Conservation (phyloP, 495 filamentous ascomycete species). For the Chaetomium cochliodes region DNA sequence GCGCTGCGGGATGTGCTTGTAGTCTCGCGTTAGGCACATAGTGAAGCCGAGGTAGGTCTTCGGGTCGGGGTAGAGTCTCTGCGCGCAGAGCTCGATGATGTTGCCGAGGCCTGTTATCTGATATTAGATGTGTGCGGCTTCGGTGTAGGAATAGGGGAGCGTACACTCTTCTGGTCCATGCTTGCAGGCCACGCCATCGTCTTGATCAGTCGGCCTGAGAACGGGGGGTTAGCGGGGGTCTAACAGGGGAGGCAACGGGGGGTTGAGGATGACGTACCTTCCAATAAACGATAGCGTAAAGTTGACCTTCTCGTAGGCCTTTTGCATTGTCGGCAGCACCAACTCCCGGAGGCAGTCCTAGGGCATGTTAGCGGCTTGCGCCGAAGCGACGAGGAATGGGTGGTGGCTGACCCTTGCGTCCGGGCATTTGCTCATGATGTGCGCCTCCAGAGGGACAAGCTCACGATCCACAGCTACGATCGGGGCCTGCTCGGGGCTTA, state of each 20-base stretch:
- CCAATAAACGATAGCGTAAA: constrained; percentile 92
- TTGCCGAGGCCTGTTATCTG: constrained; percentile 66
- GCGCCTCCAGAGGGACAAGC: constrained; percentile 76
- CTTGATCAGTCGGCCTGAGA: constrained; percentile 46
- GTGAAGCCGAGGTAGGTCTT: constrained; percentile 87
- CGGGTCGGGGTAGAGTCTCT: constrained; percentile 72
- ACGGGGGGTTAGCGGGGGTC: constrained; percentile 8
- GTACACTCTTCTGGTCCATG: constrained; percentile 81
- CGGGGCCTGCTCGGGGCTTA: background rate
- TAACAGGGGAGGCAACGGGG: background rate
- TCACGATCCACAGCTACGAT: background rate
- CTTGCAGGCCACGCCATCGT: constrained; percentile 74
- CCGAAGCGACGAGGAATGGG: background rate
- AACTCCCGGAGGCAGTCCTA: constrained; percentile 74
- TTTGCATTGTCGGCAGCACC: constrained; percentile 82
- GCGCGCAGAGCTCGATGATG: constrained; percentile 89
- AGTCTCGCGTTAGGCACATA: constrained; percentile 77
- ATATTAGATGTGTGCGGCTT: background rate
- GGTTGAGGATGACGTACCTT: constrained; percentile 48
- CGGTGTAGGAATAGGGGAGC: background rate
- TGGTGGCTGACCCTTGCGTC: constrained; percentile 57
- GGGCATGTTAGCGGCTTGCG: background rate
- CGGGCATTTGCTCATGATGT: constrained; percentile 95
- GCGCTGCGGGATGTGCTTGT: constrained; percentile 68
- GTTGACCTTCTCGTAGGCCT: constrained; percentile 77